Conservation (phyloP, 163 green algal genomes). For the Chloromonas sp. region DNA sequence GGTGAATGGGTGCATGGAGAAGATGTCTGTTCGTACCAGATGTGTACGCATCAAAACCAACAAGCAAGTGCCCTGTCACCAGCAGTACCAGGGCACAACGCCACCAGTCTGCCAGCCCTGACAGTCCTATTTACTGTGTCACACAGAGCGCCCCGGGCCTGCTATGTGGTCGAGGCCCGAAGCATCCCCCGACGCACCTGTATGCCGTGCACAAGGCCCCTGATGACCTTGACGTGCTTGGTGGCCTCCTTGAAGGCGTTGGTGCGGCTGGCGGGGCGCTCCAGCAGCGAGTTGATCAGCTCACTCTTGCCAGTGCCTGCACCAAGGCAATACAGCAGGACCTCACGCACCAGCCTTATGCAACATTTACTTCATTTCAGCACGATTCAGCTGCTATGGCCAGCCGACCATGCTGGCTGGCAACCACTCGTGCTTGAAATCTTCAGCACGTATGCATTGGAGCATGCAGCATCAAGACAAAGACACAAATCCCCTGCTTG, state of each 20-base stretch:
- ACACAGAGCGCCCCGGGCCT: neutral
- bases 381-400: neutral
- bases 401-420: neutral
- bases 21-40: too few relatives aligned
- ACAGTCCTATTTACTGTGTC: too few relatives aligned
- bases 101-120: too few relatives aligned
- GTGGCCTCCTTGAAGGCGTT: slow-evolving; percentile 41
- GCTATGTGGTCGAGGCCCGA: neutral
- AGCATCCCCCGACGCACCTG: slow-evolving; percentile 7
- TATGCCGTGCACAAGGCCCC: slow-evolving; percentile 31
- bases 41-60: too few relatives aligned
- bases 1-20: too few relatives aligned
- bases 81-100: too few relatives aligned
- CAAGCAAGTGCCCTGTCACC: too few relatives aligned
- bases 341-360: neutral
- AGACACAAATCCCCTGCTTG: too few relatives aligned
- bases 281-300: slow-evolving; percentile 51
- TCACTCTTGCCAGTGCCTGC: slow-evolving; percentile 48
- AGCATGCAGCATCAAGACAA: too few relatives aligned
- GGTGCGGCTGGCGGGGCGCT: slow-evolving; percentile 24
- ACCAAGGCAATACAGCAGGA: neutral
- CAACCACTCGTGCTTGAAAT: neutral
- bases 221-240: slow-evolving; percentile 30
- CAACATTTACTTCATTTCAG: neutral
- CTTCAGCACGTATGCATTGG: too few relatives aligned